Base-by-base conservation (phyloP, 2,329 filamentous ascomycete genomes). In the Phyllosticta capitalensis region DNA sequence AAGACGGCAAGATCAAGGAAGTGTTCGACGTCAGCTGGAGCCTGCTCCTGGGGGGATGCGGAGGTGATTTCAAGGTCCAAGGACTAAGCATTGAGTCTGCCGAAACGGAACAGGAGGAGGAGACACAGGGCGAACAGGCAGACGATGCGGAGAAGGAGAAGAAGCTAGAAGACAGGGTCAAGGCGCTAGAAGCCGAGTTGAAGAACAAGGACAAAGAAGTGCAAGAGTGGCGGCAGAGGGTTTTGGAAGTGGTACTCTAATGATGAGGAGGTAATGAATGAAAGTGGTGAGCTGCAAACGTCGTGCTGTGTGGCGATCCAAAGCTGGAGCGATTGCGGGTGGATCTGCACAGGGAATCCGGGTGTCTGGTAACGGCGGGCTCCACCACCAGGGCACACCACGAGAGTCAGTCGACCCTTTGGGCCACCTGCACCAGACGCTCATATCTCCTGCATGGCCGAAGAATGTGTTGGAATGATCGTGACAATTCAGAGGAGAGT, bases 21-120 rank as follows among this genome's bases (percentile, higher is more conserved):
- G 70, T 73, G 0, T 79, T 75, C 56, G 77, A 79, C 57, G 66
- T 80, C 1, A 71, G 65, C 26, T 79, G 78, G 69, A 70, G 66
- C 2, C 69, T 75, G 2, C 67, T 68, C 1, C 73, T 78, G 63
- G 76, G 74, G 2, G 70, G 71, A 0, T 66, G 77, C 33, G 69
- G 65, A 0, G 77, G 75, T 0, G 70, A 74, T 54, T 79, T 78
- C 67, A 68, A 68, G 20, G 69, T 75, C 14, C 76, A 76, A 55
- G 74, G 74, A 0, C 57, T 79, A 10, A 61, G 61, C 22, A 61
- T 68, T 10, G 9, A 20, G 20, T 0, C 10, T 14, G 10, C 30
- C 30, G 61, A 61, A 3, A 30, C 61, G 10, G 59, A 61, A 22
- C 60, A 59, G 2, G 30, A 49, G 12, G 63, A 61, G 10, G 61